These are phyloP conservation scores for Kodamaea derodonti DNA, from an alignment of 1,139 yeast species.

Conservation along the genomic window DNA sequence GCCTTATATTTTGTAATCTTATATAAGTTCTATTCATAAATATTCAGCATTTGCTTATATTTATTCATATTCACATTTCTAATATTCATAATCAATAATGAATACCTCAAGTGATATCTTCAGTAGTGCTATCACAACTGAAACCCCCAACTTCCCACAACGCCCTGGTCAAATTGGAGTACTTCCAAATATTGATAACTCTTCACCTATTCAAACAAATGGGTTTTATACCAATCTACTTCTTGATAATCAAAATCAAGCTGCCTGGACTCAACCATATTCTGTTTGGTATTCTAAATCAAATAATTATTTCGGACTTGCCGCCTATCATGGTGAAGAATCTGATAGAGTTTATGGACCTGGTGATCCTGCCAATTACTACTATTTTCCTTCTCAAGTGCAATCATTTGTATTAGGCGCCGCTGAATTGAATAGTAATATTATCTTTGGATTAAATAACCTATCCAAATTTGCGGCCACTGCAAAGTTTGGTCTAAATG, in stretches of 20 bases:
- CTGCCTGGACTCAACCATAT: conserved; percentile 11
- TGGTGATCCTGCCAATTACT: conserved; percentile 6
- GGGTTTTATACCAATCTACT: conserved; percentile 1
- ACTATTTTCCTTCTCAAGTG: conserved; percentile 7
- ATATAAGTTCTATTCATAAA: no score
- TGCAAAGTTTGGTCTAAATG: conserved; percentile 8
- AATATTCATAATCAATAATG: no score
- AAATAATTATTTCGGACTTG: conserved; percentile 5
- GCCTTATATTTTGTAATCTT: no score
- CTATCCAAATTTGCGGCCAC: conserved; percentile 10
- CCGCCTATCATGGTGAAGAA: conserved; percentile 5
- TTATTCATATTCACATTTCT: no score
- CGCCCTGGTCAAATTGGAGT: background rate
- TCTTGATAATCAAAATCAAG: conserved; percentile 6
- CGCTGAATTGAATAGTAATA: conserved; percentile 5
- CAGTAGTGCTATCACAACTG: conserved; percentile 1
- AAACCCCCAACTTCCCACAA: background rate
- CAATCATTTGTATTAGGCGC: conserved; percentile 11
- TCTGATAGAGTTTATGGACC: conserved; percentile 6
- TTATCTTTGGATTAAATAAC: conserved; percentile 8
- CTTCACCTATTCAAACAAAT: conserved; percentile 1
- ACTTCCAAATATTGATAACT: background rate
- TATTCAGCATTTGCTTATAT: no score
- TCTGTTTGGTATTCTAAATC: conserved; percentile 23
- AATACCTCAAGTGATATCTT: background rate